Percentiles rank a stretch among this genome's conserved stretches.
Evolutionary conservation across 331 rosid species (phyloP).

Genomic region (Prunus yedoensis): DNA sequence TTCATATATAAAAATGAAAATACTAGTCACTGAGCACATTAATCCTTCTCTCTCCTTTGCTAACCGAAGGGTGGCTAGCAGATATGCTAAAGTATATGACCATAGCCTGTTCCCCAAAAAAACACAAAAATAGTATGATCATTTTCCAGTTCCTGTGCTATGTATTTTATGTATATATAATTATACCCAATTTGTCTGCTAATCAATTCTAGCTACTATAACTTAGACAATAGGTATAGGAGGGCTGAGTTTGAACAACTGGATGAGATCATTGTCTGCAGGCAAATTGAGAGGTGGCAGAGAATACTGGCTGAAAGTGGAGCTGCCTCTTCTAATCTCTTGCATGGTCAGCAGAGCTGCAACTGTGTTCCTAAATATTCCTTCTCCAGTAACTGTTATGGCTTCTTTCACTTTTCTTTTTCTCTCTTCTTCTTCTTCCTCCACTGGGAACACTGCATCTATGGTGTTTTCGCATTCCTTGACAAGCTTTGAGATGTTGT

Average conservation of each 20-base stretch:
- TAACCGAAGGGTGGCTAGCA: neutral
- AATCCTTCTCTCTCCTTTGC: neutral
- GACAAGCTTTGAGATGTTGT: constrained; percentile 70
- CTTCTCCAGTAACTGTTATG: constrained; percentile 55
- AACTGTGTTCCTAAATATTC: constrained; percentile 76
- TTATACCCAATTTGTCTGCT: neutral
- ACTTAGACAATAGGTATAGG: constrained; percentile 58
- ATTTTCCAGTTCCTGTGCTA: neutral
- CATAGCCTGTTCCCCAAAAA: too few species aligned
- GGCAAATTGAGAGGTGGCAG: constrained; percentile 80
- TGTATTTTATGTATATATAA: neutral
- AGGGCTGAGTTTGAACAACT: constrained; percentile 54
- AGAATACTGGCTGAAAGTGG: constrained; percentile 70
- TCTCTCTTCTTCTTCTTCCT: constrained; percentile 41
- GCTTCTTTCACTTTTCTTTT: constrained; percentile 45
- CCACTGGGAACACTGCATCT: constrained; percentile 62
- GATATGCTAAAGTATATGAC: neutral
- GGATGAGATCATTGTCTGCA: constrained; percentile 56
- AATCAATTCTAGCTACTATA: neutral
- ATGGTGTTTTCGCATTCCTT: constrained; percentile 75
- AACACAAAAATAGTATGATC: neutral
- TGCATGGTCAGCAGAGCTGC: constrained; percentile 77
- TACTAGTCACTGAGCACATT: neutral
- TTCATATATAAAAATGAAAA: neutral
- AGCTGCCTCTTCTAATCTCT: constrained; percentile 77